Base-by-base conservation (phyloP, 139 green algal genomes). In the Coelastrella sp. region DNA sequence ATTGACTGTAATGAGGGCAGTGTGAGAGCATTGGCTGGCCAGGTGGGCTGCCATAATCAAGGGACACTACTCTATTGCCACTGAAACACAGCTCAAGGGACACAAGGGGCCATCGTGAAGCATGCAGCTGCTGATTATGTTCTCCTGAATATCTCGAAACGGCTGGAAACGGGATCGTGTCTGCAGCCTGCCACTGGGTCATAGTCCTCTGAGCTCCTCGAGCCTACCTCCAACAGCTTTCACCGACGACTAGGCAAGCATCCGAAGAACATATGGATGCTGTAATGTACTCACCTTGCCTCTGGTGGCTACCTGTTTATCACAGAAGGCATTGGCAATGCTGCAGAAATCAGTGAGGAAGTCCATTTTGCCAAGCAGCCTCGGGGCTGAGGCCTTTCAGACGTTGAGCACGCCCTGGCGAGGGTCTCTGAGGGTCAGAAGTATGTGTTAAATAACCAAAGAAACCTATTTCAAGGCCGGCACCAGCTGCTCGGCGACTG, bases 261-360 rank as follows among this genome's bases (percentile, higher is more conserved):
- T 25, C 68, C 68, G 17, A 25, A 25, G 17, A 27, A 10, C 74
- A 80, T 59, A 19, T 15, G 10, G 25, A 19, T 15, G 10, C 24
- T 80, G 17, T 19, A 75, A 17, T 86, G 56, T 86, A 9, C 81
- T 14, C 27, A 86, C 81, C 81, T 86, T 87, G 82, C 82, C n/a
- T 68, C 82, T 74, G 17, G 24, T 61, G 6, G 82, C 24, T 25
- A 87, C 82, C 82, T 87, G 82, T 58, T 87, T 87, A 10, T 87
- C 82, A 24, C 57, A 57, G 63, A 87, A 87, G 63, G 82, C 82
- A 78, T 87, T 87, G 9, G 61, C 82, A 27, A 87, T 76, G 82
- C 82, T 78, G 60, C 81, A 86, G 81, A 73, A 75, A 35, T 63
- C 81, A 58, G 58, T 57, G 58, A 70, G 24, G 25, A 80, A 80